Evolutionary conservation across 805 yeast genomes (phyloP), one percentile per base, ranked within the genome.

Genomic region (Candida ipomoeae): DNA sequence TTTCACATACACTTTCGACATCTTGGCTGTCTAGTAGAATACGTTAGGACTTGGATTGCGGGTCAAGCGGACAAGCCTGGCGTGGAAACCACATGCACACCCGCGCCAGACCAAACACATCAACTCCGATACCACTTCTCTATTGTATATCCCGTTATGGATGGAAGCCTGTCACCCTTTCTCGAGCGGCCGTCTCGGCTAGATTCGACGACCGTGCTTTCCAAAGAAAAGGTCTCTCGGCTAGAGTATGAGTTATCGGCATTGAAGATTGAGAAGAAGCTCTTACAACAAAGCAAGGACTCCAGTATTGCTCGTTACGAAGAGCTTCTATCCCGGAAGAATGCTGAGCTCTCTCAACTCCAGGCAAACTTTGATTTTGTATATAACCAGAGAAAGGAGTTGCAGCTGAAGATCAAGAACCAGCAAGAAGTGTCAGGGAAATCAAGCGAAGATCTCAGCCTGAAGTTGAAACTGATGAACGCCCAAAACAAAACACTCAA

Each of bases 1-100:
- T 13, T 20, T 32, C 6, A 73, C 81, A 47, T 67, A 76, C 81
- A 77, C 67, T 60, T 71, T 77, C 3, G 81, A 77, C 81, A 77
- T 71, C 23, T 35, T 23, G 17, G 34, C 33, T 34, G 46, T 15
- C 17, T 3, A 39, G 41, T 39, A 20, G 31, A 21, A 20, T 39
- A 14, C 18, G 33, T 32, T 44, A 13, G 34, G 14, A 18, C 32
- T 33, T 17, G 18, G 23, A 35, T 23, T 34, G 46, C 40, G 46
- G 46, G 45, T 42, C 45, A 20, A 20, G 36, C 34, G 43, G 34
- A 40, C 43, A 40, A 40, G 36, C 10, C 45, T 42, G 31, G 20
- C 45, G 31, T 42, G 38, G 17, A 31, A n/a, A 2, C 34, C 43
- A 40, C 43, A 40, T 42, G 45, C 45, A 42, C 45, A 32, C 45